Evolutionary conservation across 495 filamentous ascomycete species (phyloP).

Genomic region (Penicillium mononematosum): DNA sequence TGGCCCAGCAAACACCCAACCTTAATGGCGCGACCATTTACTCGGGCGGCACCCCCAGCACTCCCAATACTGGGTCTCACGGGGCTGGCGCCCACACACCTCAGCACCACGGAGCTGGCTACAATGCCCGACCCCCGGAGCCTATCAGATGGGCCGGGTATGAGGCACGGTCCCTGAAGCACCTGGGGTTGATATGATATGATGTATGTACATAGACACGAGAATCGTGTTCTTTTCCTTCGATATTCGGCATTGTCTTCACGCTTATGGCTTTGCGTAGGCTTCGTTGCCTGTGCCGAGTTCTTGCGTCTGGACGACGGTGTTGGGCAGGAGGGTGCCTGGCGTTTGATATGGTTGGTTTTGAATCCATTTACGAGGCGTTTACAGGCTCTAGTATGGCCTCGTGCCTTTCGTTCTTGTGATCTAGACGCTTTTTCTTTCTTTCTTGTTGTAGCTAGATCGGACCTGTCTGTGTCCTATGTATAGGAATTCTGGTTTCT

Average conservation of each 20-base stretch:
- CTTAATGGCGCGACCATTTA: slow-evolving; percentile 60
- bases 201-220: slow-evolving; percentile 37
- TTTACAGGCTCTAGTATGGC: slow-evolving; percentile 19
- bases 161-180: slow-evolving; percentile 22
- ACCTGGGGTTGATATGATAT: slow-evolving; percentile 29
- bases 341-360: slow-evolving; percentile 25
- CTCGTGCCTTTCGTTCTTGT: slow-evolving; percentile 18
- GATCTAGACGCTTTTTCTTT: slow-evolving; percentile 17
- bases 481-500: slow-evolving; percentile 9
- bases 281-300: slow-evolving; percentile 14
- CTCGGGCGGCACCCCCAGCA: slow-evolving; percentile 65
- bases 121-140: slow-evolving; percentile 65
- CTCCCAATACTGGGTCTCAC: slow-evolving; percentile 59
- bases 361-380: slow-evolving; percentile 28
- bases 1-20: slow-evolving; percentile 50
- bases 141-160: slow-evolving; percentile 44
- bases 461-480: slow-evolving; percentile 15
- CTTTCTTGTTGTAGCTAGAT: slow-evolving; percentile 20
- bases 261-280: slow-evolving; percentile 25
- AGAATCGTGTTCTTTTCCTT: slow-evolving; percentile 27
- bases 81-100: slow-evolving; percentile 57
- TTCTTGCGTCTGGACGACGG: slow-evolving; percentile 23
- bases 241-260: slow-evolving; percentile 31
- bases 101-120: slow-evolving; percentile 49
- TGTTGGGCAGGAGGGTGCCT: slow-evolving; percentile 24